phyloP scores from a whole-genome alignment of 179 eudicot genomes.

The Beta macrorhiza region DNA sequence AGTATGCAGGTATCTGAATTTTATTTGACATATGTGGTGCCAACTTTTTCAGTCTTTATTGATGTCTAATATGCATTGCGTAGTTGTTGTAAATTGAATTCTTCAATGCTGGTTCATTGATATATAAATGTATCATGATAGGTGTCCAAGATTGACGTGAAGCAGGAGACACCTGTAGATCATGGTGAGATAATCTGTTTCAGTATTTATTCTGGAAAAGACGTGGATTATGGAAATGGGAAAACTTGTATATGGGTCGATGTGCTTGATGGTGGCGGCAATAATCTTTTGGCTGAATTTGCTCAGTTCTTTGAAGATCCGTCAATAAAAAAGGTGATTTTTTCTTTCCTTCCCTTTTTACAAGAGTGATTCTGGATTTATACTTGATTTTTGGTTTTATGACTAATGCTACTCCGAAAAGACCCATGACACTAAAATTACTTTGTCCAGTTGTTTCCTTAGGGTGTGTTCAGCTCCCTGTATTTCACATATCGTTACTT shows the following conservation, averaged over 20 bases:
- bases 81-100: constrained; percentile 2
- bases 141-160: constrained; percentile 94
- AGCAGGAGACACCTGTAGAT: constrained; percentile 89
- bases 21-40: not conserved
- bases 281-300: constrained; percentile 60
- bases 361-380: not conserved
- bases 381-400: not conserved
- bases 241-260: constrained; percentile 95
- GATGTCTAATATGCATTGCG: not conserved
- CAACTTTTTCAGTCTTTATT: not conserved
- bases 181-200: constrained; percentile 98
- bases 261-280: constrained; percentile 88
- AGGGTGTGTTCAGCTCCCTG: too few species aligned
- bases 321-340: constrained; percentile 71
- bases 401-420: not conserved
- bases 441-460: too few species aligned
- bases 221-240: constrained; percentile 76
- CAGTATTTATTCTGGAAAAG: constrained; percentile 85
- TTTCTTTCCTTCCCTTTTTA: not conserved
- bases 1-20: not conserved
- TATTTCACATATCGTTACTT: too few species aligned
- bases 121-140: constrained; percentile 24
- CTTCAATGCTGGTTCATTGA: constrained; percentile 13
- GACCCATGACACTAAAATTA: not conserved
- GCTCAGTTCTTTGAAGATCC: constrained; percentile 89